Evolutionary conservation across 177 flowering plant genomes (phyloP), one percentile per base, ranked within the genome.

Genomic region (Tripterygium wilfordii): DNA sequence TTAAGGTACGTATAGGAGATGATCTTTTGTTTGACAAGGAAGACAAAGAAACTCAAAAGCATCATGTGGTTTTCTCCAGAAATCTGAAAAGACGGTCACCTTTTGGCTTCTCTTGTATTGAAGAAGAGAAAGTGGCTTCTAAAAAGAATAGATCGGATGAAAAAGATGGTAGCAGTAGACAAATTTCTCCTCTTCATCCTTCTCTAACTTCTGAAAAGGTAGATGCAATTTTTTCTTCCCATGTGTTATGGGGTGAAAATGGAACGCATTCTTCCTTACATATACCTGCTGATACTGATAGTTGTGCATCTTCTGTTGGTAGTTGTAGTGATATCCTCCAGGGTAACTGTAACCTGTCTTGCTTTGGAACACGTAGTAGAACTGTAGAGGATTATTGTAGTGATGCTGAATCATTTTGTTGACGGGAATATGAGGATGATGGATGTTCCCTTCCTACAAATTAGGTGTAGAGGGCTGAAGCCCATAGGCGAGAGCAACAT

Each of bases 341-440:
- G 10, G 4, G 30, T 26, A 2, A 9, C 2, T 2, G 17, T 42
- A 22, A 42, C 21, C 14, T 56, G 21, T 15, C 28, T 38, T 7
- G 1, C 42, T 5, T 16, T 17, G 20, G 21, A n/a, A 4, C 23
- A 10, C 22, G 9, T 35, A 26, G 23, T 30, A 18, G 27, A 29
- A 33, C 45, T 16, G 9, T 20, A 3, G 61, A 54, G 30, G 26
- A 25, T 25, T 16, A 4, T 10, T 39, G 30, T 51, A 56, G 57
- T 62, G 62, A 51, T 46, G 67, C 67, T 36, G 57, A 56, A 22
- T 62, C 67, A 32, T 45, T 14, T 32, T 30, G 29, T 25, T 13
- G 20, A 17, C 4, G 33, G 4, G n/a, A 19, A 49, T 30, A 19
- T 31, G 25, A 26, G 23, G 30, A 31, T 23, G 23, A 23, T 10